These are phyloP conservation scores for Rhodotorula sphaerocarpa DNA, from an alignment of 768 basidiomycete species.

Conservation along the genomic window DNA sequence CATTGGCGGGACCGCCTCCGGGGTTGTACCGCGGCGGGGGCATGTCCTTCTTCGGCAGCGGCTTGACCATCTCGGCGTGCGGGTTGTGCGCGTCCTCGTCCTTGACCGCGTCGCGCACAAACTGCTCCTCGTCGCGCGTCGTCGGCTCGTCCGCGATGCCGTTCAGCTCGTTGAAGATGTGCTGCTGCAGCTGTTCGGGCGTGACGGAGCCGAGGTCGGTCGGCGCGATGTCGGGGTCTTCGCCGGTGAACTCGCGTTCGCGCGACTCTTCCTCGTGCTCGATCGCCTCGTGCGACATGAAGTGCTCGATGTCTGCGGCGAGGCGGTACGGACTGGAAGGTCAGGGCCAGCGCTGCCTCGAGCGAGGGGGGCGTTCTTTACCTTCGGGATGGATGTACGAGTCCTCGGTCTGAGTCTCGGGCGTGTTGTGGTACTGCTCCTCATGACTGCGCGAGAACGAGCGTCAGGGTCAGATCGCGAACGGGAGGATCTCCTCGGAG, in stretches of 20 bases:
- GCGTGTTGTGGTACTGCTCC: slow-evolving; percentile 90
- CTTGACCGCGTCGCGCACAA: slow-evolving; percentile 2
- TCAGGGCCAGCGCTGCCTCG: too few relatives aligned
- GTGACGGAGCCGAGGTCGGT: not conserved
- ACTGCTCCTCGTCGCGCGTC: slow-evolving; percentile 10
- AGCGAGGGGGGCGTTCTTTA: too few relatives aligned
- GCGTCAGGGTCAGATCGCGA: too few relatives aligned
- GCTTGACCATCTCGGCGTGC: slow-evolving; percentile 3
- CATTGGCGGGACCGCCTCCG: too few relatives aligned
- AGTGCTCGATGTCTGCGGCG: slow-evolving; percentile 62
- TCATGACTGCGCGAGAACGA: slow-evolving; percentile 81
- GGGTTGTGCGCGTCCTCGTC: slow-evolving; percentile 10
- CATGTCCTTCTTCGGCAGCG: not conserved
- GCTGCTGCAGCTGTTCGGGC: slow-evolving; percentile 27
- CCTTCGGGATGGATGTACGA: slow-evolving; percentile 82
- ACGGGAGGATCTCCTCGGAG: too few relatives aligned
- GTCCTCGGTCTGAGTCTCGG: slow-evolving; percentile 94
- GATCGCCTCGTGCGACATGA: slow-evolving; percentile 75
- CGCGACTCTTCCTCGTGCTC: slow-evolving; percentile 77
- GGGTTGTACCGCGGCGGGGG: slow-evolving; percentile 9
- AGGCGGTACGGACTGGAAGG: too few relatives aligned
- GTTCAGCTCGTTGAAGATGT: slow-evolving; percentile 32
- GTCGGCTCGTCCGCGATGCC: slow-evolving; percentile 16
- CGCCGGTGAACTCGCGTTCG: slow-evolving; percentile 54
- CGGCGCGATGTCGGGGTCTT: slow-evolving; percentile 28